A percentile compares a stretch with the other conserved stretches of the same genome.
Evolutionary conservation across 75 land plant genomes (phyloP).

Genomic region (Pinus tabuliformis): DNA sequence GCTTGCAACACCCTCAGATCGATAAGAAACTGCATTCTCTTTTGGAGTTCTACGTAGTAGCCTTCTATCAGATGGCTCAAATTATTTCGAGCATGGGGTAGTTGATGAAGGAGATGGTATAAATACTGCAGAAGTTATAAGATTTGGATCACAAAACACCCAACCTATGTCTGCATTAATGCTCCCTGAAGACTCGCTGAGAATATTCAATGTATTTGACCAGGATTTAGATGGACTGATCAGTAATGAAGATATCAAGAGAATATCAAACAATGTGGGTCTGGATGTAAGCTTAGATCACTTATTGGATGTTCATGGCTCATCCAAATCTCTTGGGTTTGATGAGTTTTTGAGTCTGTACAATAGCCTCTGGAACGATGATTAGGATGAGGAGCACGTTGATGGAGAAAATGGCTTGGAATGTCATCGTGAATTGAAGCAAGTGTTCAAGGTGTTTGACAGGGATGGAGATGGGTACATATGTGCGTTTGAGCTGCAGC

Average conservation of each 20-base stretch:
- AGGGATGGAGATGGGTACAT: constrained; percentile 11
- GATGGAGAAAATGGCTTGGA: neutral
- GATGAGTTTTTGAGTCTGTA: constrained; percentile 1
- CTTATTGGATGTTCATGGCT: neutral
- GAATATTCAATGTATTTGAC: constrained; percentile 1
- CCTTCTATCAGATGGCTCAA: neutral
- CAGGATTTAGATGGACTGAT: constrained; percentile 3
- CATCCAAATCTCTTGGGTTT: neutral
- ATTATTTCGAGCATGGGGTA: neutral
- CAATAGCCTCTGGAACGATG: neutral
- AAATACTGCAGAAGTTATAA: neutral
- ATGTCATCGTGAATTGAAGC: neutral
- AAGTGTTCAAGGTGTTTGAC: constrained; percentile 12
- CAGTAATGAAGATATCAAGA: neutral
- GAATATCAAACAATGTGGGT: neutral
- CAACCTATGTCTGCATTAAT: too few species aligned
- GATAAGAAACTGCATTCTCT: neutral
- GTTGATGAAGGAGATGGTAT: neutral
- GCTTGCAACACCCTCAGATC: neutral
- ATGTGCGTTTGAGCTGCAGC: constrained; percentile 11
- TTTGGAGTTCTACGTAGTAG: neutral
- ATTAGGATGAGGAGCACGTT: too few species aligned
- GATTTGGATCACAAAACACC: neutral
- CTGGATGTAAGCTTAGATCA: neutral
- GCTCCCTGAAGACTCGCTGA: neutral